A percentile compares a stretch with the other conserved stretches of the same genome.
Evolutionary conservation across 495 filamentous ascomycete genomes (phyloP).

Genomic region (Aspergillus heteromorphus): DNA sequence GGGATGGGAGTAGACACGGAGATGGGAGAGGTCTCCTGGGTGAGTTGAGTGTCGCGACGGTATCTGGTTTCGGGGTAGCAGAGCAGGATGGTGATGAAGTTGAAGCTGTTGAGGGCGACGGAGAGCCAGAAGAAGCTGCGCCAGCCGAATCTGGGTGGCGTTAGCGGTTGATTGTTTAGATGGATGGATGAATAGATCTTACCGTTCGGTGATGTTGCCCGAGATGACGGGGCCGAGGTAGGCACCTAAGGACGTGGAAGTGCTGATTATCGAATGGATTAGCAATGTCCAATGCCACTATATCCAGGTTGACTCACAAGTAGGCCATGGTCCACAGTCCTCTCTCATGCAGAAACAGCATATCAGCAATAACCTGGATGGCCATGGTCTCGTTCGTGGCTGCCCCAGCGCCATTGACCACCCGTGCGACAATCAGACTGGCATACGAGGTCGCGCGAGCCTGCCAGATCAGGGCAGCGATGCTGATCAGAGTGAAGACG

Average conservation of each 20-base stretch:
- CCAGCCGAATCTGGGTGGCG: slow-evolving; percentile 42
- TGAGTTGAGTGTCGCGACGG: slow-evolving; percentile 23
- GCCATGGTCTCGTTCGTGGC: slow-evolving; percentile 44
- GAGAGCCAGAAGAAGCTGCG: slow-evolving; percentile 50
- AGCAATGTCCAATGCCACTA: too few species aligned
- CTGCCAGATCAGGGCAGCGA: slow-evolving; percentile 50
- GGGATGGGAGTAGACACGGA: background rate
- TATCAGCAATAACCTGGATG: slow-evolving; percentile 54
- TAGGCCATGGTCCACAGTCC: slow-evolving; percentile 58
- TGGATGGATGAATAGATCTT: too few species aligned
- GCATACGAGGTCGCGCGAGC: slow-evolving; percentile 45
- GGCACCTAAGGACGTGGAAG: slow-evolving; percentile 31
- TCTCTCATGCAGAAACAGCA: slow-evolving; percentile 59
- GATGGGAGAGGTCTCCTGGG: background rate
- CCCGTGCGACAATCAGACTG: slow-evolving; percentile 49
- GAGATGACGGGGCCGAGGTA: slow-evolving; percentile 48
- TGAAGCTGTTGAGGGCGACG: slow-evolving; percentile 33
- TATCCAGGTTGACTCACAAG: too few species aligned
- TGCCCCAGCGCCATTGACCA: slow-evolving; percentile 53
- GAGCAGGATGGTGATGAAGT: slow-evolving; percentile 40
- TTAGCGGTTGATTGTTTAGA: too few species aligned
- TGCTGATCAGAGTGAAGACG: slow-evolving; percentile 41
- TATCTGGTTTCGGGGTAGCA: slow-evolving; percentile 52
- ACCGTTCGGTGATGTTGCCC: slow-evolving; percentile 40
- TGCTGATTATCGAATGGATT: slow-evolving; percentile 19